Conservation (phyloP, 108 stramenopile species). For the Cyclotella baltica region DNA sequence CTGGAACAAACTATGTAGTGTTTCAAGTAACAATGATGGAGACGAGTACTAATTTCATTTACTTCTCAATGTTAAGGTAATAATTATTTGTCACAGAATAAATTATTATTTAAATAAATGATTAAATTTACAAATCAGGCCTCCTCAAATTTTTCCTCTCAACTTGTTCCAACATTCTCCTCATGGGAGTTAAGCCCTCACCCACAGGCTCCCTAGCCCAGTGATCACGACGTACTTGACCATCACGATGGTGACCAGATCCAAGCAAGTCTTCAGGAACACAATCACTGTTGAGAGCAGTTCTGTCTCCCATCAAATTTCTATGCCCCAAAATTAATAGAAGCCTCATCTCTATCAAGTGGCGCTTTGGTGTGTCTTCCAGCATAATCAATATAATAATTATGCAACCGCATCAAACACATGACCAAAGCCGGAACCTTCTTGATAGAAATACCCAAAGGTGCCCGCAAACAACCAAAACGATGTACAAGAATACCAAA, state of each 20-base stretch:
- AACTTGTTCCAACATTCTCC: neutral
- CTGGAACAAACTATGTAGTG: no score
- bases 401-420: slow-evolving; percentile 9
- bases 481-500: slow-evolving; percentile 45
- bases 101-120: no score
- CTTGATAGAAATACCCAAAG: neutral
- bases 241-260: neutral
- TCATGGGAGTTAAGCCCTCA: neutral
- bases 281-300: neutral
- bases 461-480: neutral
- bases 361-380: neutral
- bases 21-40: no score
- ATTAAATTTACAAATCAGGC: no score
- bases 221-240: neutral
- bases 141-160: neutral
- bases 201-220: neutral
- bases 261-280: neutral
- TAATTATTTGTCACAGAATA: no score
- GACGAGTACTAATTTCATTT: no score
- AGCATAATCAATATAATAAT: slow-evolving; percentile 20
- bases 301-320: neutral
- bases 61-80: no score
- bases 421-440: neutral
- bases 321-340: neutral
- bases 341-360: neutral